phyloP scores from a whole-genome alignment of 495 filamentous ascomycete species.

The Penicillium chermesinum region DNA sequence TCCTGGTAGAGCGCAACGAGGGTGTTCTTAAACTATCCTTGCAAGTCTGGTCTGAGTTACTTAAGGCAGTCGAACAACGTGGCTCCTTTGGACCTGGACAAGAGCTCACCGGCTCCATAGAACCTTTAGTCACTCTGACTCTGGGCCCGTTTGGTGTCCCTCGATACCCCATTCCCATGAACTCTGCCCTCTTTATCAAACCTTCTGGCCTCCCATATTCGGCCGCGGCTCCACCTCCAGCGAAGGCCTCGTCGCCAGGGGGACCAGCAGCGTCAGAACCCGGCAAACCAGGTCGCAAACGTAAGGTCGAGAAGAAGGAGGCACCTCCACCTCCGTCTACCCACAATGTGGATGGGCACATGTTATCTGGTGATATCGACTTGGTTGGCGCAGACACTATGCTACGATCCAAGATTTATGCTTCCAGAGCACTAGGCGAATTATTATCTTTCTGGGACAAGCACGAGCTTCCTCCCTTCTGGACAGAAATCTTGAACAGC shows the following conservation, averaged over 20 bases:
- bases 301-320: constrained; percentile 78
- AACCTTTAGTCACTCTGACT: constrained; percentile 70
- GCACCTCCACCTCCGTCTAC: constrained; percentile 54
- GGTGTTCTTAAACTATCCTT: constrained; percentile 71
- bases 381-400: constrained; percentile 84
- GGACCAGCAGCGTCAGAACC: constrained; percentile 19
- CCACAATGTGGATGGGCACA: constrained; percentile 95
- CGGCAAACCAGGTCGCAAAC: constrained; percentile 58
- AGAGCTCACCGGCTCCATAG: constrained; percentile 53
- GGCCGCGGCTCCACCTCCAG: constrained; percentile 40
- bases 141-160: constrained; percentile 88
- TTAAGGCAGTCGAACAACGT: constrained; percentile 56
- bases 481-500: constrained; percentile 51
- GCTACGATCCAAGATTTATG: constrained; percentile 80
- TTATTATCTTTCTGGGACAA: constrained; percentile 42
- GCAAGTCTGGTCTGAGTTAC: constrained; percentile 78
- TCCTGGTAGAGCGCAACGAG: constrained; percentile 87
- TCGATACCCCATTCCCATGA: constrained; percentile 84
- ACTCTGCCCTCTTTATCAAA: constrained; percentile 79
- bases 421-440: constrained; percentile 73
- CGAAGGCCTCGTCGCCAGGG: constrained; percentile 55
- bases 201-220: constrained; percentile 86
- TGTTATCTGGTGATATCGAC: constrained; percentile 95
- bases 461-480: constrained; percentile 36
- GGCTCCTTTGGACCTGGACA: constrained; percentile 63